A percentile compares a stretch with the other conserved stretches of the same genome.
Conservation (phyloP, 1,139 yeast genomes). For the Tardiomyces digboiensis region DNA sequence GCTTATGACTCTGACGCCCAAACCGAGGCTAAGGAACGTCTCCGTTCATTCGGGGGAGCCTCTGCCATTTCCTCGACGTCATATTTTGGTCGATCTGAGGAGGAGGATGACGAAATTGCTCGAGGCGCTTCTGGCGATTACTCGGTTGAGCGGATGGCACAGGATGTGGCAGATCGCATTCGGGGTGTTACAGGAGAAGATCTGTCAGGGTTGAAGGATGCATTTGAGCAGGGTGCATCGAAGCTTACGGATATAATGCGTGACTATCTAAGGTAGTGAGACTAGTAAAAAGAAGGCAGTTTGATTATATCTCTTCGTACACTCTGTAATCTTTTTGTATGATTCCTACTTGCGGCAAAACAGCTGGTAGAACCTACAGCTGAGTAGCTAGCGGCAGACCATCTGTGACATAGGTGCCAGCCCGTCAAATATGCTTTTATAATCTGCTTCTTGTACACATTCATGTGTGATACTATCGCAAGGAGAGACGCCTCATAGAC, state of each 20-base stretch:
- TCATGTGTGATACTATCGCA: too few species aligned
- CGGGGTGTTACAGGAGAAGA: conserved; percentile 80
- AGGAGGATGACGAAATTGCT: conserved; percentile 28
- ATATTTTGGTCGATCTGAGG: conserved; percentile 84
- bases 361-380: too few species aligned
- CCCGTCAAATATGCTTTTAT: too few species aligned
- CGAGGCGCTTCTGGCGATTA: conserved; percentile 19
- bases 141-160: conserved; percentile 48
- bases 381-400: too few species aligned
- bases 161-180: conserved; percentile 61
- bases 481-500: background rate
- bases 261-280: conserved; percentile 56
- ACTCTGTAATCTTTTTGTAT: background rate
- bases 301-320: too few species aligned
- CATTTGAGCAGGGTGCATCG: conserved; percentile 91
- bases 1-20: conserved; percentile 70
- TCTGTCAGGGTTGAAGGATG: conserved; percentile 78
- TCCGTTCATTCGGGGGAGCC: conserved; percentile 78
- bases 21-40: conserved; percentile 67
- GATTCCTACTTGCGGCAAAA: too few species aligned
- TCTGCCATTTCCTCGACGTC: conserved; percentile 85
- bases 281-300: too few species aligned
- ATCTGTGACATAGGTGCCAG: too few species aligned
- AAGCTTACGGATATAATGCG: conserved; percentile 77
- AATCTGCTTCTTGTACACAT: too few species aligned